These are phyloP conservation scores for Pistacia atlantica DNA, from an alignment of 345 rosid genomes.

Conservation along the genomic window DNA sequence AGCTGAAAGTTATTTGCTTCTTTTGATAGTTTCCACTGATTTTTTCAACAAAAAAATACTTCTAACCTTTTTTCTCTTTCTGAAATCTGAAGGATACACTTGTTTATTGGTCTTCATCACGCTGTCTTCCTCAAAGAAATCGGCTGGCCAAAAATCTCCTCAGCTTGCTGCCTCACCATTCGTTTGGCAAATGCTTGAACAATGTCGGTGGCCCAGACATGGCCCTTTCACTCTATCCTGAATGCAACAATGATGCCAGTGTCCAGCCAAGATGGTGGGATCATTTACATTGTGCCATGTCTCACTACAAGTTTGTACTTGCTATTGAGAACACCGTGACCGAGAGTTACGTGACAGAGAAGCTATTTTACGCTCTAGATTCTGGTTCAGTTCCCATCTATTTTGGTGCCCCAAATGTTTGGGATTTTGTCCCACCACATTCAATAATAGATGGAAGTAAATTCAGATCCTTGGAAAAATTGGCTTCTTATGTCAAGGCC, in stretches of 20 bases:
- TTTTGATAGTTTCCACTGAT: neutral
- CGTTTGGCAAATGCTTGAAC: slow-evolving; percentile 95
- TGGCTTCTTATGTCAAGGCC: slow-evolving; percentile 65
- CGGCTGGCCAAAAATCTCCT: slow-evolving; percentile 65
- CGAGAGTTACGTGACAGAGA: slow-evolving; percentile 91
- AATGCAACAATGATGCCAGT: slow-evolving; percentile 53
- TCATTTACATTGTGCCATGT: slow-evolving; percentile 93
- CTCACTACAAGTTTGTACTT: slow-evolving; percentile 90
- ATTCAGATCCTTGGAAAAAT: slow-evolving; percentile 61
- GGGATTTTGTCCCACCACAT: slow-evolving; percentile 82
- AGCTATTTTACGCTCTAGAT: slow-evolving; percentile 87
- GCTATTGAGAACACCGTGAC: slow-evolving; percentile 87
- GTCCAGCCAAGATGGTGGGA: slow-evolving; percentile 78
- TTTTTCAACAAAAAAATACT: neutral
- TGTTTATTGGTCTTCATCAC: slow-evolving; percentile 94
- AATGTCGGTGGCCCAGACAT: slow-evolving; percentile 72
- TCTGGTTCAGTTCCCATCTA: slow-evolving; percentile 86
- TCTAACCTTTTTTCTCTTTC: slow-evolving; percentile 7
- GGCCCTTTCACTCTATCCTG: slow-evolving; percentile 78
- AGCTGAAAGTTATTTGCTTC: slow-evolving; percentile 2
- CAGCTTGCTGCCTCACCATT: slow-evolving; percentile 70
- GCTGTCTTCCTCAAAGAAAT: slow-evolving; percentile 78
- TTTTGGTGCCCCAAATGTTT: slow-evolving; percentile 87
- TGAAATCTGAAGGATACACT: slow-evolving; percentile 64
- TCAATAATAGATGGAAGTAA: slow-evolving; percentile 83